phyloP scores from a whole-genome alignment of 768 basidiomycete species.

The Leccinum aurantiacum region DNA sequence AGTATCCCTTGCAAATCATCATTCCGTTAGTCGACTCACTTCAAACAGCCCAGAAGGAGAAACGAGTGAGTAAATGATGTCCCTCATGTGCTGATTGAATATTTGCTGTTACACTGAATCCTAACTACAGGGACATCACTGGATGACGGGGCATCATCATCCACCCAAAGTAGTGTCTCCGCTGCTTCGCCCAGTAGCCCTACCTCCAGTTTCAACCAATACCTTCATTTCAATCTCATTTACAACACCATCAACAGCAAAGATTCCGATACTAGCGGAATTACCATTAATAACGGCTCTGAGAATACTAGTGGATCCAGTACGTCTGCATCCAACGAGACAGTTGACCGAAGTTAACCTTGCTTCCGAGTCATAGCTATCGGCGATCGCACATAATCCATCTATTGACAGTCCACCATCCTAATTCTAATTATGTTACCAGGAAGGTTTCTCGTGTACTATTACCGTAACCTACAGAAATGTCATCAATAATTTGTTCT shows the following conservation, averaged over 20 bases:
- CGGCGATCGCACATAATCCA: neutral
- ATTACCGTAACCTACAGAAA: neutral
- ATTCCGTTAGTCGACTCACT: neutral
- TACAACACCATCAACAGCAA: no score
- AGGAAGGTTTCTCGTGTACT: neutral
- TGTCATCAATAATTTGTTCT: neutral
- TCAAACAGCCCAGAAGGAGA: neutral
- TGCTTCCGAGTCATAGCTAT: neutral
- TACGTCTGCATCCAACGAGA: neutral
- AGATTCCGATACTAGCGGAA: neutral
- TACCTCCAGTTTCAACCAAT: neutral
- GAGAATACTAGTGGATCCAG: conserved; percentile 1
- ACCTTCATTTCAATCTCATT: neutral
- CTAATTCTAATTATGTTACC: neutral
- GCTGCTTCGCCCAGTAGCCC: conserved; percentile 2
- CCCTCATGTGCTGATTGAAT: neutral
- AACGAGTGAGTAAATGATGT: neutral
- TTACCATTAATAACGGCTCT: conserved; percentile 2
- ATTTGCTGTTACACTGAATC: neutral
- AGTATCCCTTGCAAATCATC: neutral
- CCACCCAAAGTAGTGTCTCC: neutral
- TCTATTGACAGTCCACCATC: neutral
- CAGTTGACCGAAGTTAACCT: neutral
- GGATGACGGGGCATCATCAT: no score
- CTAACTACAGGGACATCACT: no score